phyloP scores from a whole-genome alignment of 192 early-diverging fungal species.

The Backusella australiensis region DNA sequence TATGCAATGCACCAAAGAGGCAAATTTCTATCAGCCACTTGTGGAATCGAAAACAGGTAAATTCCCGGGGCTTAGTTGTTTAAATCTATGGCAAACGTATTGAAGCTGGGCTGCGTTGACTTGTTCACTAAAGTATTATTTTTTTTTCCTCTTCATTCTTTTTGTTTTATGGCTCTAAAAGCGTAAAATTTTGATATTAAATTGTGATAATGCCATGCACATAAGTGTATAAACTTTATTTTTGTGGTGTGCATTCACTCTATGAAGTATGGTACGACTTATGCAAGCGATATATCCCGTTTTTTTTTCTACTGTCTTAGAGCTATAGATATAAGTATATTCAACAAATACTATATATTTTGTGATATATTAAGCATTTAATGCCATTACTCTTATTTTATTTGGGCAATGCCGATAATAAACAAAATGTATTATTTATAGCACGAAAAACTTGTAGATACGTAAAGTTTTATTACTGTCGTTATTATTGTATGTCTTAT shows the following conservation, averaged over 20 bases:
- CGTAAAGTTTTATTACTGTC: neutral
- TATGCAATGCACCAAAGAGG: neutral
- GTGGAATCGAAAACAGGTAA: neutral
- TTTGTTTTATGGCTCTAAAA: neutral
- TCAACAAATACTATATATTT: neutral
- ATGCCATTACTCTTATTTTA: neutral
- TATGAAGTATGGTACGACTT: neutral
- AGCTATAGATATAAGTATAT: neutral
- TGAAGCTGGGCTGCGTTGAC: neutral
- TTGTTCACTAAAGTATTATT: neutral
- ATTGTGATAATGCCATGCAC: neutral
- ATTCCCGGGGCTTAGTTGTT: neutral
- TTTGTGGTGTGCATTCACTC: neutral
- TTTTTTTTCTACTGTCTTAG: neutral
- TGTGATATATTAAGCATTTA: neutral
- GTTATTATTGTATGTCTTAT: neutral
- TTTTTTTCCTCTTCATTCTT: neutral
- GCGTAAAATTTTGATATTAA: neutral
- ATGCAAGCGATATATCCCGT: neutral
- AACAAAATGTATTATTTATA: no score
- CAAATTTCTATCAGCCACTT: neutral
- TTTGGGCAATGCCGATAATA: neutral
- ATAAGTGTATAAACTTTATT: neutral
- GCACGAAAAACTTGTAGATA: neutral
- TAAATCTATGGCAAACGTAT: neutral